Conservation (phyloP, 2,329 filamentous ascomycete species). For the Ceratocystis diversiconidia region DNA sequence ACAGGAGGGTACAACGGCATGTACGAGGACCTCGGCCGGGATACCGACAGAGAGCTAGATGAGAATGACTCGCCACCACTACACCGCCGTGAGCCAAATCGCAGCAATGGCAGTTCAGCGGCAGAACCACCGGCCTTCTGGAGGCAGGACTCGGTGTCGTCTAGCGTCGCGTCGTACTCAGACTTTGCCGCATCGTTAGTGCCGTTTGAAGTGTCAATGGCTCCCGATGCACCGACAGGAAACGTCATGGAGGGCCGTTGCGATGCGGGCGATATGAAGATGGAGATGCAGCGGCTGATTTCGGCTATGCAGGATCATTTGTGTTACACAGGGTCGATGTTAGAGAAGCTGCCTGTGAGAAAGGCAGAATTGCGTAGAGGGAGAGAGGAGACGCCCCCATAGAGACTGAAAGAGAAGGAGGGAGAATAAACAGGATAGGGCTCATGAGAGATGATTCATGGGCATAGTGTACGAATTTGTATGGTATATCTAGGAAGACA, state of each 20-base stretch:
- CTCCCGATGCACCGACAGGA: constrained; percentile 10
- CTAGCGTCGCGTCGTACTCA: constrained; percentile 8
- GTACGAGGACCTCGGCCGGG: constrained; percentile 11
- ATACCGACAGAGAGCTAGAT: neutral
- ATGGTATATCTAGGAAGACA: neutral
- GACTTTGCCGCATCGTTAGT: constrained; percentile 12
- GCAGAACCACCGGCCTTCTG: constrained; percentile 9
- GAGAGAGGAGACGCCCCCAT: constrained; percentile 13
- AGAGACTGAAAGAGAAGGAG: neutral
- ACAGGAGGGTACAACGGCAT: constrained; percentile 15
- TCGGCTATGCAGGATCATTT: constrained; percentile 16
- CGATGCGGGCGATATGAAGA: constrained; percentile 15
- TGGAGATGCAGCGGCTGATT: constrained; percentile 17
- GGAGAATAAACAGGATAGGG: neutral
- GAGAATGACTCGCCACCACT: constrained; percentile 11
- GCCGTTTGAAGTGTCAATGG: constrained; percentile 14
- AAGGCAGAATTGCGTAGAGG: constrained; percentile 15
- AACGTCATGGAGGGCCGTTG: constrained; percentile 16
- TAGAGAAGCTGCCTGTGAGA: constrained; percentile 15
- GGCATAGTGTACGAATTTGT: neutral
- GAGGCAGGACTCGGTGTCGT: constrained; percentile 5
- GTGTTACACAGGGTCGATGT: constrained; percentile 16
- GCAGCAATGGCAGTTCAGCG: constrained; percentile 2
- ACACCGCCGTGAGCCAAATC: neutral
- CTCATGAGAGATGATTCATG: neutral